Evolutionary conservation across 768 basidiomycete species (phyloP), one percentile per base, ranked within the genome.

Genomic region (Pleurotus giganteus): DNA sequence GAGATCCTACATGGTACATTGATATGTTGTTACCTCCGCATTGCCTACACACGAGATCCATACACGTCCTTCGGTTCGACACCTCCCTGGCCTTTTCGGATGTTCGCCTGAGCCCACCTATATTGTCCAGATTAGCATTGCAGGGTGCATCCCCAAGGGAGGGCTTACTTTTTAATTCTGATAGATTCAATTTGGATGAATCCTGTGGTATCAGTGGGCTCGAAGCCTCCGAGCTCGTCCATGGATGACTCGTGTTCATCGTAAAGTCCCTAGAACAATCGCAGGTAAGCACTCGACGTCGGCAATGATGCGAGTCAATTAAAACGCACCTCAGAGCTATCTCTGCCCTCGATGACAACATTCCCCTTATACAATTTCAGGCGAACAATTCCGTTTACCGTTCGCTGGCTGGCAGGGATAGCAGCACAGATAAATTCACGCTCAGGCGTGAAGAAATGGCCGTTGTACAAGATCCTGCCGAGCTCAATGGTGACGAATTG

Each of bases 361-460:
- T 98, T 98, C 50, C 97, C 97, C 77, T 95, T 95, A 83, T 96
- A 93, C 41, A 98, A 74, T 71, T 93, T 92, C 63, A 99, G 73
- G 54, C 88, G 82, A 50, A 98, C 94, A 43, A 88, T 69, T 43
- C 97, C 97, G 64, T 98, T 98, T 60, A 99, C 97, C 23, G 94
- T 97, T 71, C 90, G 81, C 77, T 99, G 97, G 69, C 90, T 93
- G 37, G 93, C 86, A 3, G 94, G 93, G 66, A 98, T 93, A 53
- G 90, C 83, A 65, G 87, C 85, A 41, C 87, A 88, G 65, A 98
- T 75, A 66, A 98, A 98, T 74, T 98, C 97, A 60, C 96, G 83
- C 74, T 98, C 97, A 43, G 97, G 95, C n/a, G 94, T 96, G 82
- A 98, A 99, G 85, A 94, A 98, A 76, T 96, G 94, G 32, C 96